phyloP scores from a whole-genome alignment of 192 early-diverging fungal genomes.

The Thamnidium elegans region DNA sequence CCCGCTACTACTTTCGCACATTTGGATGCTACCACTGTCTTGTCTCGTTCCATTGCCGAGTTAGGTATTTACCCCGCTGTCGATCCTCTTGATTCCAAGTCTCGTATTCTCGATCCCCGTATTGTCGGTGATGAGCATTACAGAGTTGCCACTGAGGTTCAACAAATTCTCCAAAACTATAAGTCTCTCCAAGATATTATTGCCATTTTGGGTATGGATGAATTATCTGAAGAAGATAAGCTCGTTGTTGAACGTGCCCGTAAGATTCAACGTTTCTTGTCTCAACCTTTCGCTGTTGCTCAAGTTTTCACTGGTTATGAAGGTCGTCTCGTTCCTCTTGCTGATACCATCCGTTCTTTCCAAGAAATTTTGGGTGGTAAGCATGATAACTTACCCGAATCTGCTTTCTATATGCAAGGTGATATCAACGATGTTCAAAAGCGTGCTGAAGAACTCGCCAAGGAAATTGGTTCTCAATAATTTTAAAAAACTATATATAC shows the following conservation, averaged over 20 bases:
- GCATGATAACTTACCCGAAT: constrained; percentile 92
- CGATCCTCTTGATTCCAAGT: constrained; percentile 98
- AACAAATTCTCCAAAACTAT: constrained; percentile 98
- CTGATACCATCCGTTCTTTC: constrained; percentile 97
- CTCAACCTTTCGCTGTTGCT: constrained; percentile 96
- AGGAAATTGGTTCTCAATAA: constrained; percentile 32
- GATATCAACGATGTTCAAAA: constrained; percentile 91
- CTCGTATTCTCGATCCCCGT: constrained; percentile 96
- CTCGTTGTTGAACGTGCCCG: constrained; percentile 97
- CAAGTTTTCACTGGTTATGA: constrained; percentile 97
- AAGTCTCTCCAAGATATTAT: constrained; percentile 99
- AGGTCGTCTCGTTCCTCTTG: constrained; percentile 84
- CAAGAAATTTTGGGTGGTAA: constrained; percentile 96
- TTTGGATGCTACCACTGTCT: constrained; percentile 98
- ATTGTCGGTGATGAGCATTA: constrained; percentile 97
- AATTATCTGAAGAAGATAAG: constrained; percentile 90
- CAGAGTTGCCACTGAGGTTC: constrained; percentile 87
- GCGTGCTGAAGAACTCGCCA: constrained; percentile 69
- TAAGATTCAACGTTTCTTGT: constrained; percentile 99
- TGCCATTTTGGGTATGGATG: constrained; percentile 99
- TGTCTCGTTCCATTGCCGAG: constrained; percentile 98
- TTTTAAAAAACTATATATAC: no score
- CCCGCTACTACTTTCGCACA: constrained; percentile 99
- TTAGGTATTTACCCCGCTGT: constrained; percentile 99
- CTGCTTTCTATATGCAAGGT: constrained; percentile 98